Percentiles rank a stretch among this genome's conserved stretches.
These are phyloP conservation scores for Raphanus raphanistrum DNA, from an alignment of 345 rosid species.

Conservation along the genomic window DNA sequence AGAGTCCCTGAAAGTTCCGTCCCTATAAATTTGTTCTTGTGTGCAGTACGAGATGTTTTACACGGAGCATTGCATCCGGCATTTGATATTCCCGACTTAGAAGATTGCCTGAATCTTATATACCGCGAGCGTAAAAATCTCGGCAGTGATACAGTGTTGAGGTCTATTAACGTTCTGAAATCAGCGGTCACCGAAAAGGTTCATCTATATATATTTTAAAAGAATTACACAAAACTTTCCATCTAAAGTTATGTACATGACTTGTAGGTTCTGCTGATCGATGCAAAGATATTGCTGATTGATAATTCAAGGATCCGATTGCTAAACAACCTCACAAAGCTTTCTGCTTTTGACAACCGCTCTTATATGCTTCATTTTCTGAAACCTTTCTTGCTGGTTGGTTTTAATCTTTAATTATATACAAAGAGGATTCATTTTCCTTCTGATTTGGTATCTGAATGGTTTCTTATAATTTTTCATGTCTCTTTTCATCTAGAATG, in stretches of 20 bases:
- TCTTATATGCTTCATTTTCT: not conserved
- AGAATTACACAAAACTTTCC: not conserved
- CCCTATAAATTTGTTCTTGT: not conserved
- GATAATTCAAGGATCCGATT: not conserved
- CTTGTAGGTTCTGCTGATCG: not conserved
- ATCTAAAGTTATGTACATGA: not conserved
- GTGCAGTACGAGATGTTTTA: conserved; percentile 25
- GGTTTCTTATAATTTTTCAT: not conserved
- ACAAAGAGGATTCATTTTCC: not conserved
- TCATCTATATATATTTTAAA: not conserved
- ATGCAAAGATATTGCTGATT: conserved; percentile 21
- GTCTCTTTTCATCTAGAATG: not conserved
- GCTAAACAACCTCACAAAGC: not conserved
- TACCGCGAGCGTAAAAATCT: not conserved
- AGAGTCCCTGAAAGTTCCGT: not conserved
- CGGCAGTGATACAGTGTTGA: not conserved
- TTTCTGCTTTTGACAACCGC: conserved; percentile 2
- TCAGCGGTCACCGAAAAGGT: not conserved
- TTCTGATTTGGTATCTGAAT: not conserved
- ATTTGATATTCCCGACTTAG: not conserved
- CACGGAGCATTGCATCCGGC: not conserved
- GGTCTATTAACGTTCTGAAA: not conserved
- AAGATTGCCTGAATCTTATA: conserved; percentile 13
- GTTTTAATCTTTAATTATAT: not conserved
- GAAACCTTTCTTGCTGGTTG: conserved; percentile 5